Conservation (phyloP, 1,284 basidiomycete species). For the Rhodotorula sp. region DNA sequence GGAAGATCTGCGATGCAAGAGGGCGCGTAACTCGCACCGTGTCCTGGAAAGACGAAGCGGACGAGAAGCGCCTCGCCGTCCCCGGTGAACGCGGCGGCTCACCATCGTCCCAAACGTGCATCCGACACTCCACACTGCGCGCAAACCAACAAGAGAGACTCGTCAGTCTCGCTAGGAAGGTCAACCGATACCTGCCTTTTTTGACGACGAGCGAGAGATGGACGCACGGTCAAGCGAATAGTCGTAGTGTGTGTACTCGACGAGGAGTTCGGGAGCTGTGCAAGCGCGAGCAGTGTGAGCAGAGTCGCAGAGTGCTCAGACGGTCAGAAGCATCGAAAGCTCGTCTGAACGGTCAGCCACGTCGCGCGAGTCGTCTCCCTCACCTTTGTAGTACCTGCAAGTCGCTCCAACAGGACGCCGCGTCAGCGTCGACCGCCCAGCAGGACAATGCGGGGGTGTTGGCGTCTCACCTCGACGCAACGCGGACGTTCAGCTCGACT, state of each 20-base stretch:
- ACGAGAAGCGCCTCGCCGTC: background rate
- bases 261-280: slow-evolving; percentile 89
- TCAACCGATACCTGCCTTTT: background rate
- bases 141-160: background rate
- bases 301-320: too few species aligned
- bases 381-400: slow-evolving; percentile 26
- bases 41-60: slow-evolving; percentile 4
- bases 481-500: slow-evolving; percentile 90
- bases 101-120: slow-evolving; percentile 99
- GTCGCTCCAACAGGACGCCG: too few species aligned
- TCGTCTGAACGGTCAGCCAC: too few species aligned
- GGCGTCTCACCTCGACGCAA: slow-evolving; percentile 56
- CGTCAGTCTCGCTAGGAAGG: background rate
- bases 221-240: slow-evolving; percentile 55
- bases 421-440: too few species aligned
- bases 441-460: too few species aligned
- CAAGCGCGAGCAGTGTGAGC: too few species aligned
- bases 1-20: slow-evolving; percentile 72
- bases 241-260: slow-evolving; percentile 70
- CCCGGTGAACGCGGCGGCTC: background rate
- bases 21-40: background rate
- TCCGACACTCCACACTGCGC: slow-evolving; percentile 93
- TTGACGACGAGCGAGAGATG: background rate
- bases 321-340: too few species aligned
- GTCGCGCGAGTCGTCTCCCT: background rate